phyloP scores from a whole-genome alignment of 306 rosid species.

The Senna tora region DNA sequence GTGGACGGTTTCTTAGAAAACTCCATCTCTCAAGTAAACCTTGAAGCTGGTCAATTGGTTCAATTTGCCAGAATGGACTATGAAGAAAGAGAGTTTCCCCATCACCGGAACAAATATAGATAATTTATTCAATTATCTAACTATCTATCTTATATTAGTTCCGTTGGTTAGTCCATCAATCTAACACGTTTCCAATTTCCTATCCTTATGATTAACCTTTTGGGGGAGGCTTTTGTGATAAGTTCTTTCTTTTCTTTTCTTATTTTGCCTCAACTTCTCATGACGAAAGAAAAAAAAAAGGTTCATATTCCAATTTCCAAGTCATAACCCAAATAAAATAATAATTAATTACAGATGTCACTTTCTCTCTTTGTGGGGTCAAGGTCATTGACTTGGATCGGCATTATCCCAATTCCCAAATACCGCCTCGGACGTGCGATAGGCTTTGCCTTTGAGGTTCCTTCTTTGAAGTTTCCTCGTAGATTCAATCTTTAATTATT shows the following conservation, averaged over 20 bases:
- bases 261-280: constrained; percentile 26
- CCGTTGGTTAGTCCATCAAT: not conserved
- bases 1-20: constrained; percentile 35
- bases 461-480: constrained; percentile 45
- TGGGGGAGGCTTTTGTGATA: constrained; percentile 31
- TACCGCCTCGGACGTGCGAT: not conserved
- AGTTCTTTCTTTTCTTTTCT: constrained; percentile 34
- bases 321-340: constrained; percentile 19
- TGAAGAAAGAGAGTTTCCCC: constrained; percentile 27
- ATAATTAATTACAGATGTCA: not conserved
- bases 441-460: constrained; percentile 23
- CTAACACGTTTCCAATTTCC: constrained; percentile 22
- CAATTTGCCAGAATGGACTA: constrained; percentile 35
- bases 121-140: not conserved
- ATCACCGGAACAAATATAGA: not conserved
- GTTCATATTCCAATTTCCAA: constrained; percentile 4
- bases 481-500: constrained; percentile 34
- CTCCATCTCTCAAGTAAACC: constrained; percentile 1
- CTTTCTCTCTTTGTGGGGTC: constrained; percentile 35
- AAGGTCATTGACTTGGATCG: constrained; percentile 36
- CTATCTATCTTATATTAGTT: not conserved
- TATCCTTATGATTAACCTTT: constrained; percentile 23
- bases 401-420: constrained; percentile 28
- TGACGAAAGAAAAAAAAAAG: constrained; percentile 12
- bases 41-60: constrained; percentile 46